Base-by-base conservation (phyloP, 345 rosid species). In the Brassica cretica region DNA sequence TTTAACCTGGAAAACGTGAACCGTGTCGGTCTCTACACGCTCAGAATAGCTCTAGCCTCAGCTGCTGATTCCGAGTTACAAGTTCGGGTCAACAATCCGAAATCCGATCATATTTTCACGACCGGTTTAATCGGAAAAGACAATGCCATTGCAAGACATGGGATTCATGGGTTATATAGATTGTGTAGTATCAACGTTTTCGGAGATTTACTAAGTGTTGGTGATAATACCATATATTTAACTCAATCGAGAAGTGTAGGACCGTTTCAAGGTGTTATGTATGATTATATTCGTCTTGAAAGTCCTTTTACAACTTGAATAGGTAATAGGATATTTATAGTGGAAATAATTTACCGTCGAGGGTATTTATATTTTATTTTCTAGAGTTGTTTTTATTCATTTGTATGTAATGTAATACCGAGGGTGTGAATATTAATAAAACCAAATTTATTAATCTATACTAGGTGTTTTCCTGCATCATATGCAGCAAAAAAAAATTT, bases 141-240 rank as follows among this genome's bases (percentile, higher is more conserved):
- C 70, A 95, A 91, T 71, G 96, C 93, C 0, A 87, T 93, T 2
- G 94, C 98, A 0, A 86, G 98, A 69, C 98, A 89, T 83, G 98
- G 98, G 6, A 93, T 93, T 9, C 94, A 89, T 61, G 99, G 94
- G 11, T 64, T 93, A 75, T 90, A 90, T 78, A 80, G 90, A 85
- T 79, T 93, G 64, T 91, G 80, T 32, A 85, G 84, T 79, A 82
- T 89, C 19, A n/a, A 71, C 0, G 84, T 91, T 6, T 80, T 83
- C n/a, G 74, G 87, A 68, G 15, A 64, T 32, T 70, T 19, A 35
- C 88, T 93, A 65, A 60, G 1, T 0, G 21, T 19, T 10, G 90
- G 93, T 68, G 84, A 64, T 5, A 93, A 91, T 79, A 81, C 72
- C 0, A 86, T 91, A 18, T 90, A 77, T 81, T 89, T 93, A 35